Conservation (phyloP, 2,329 filamentous ascomycete genomes). For the Pseudogymnoascus sp. region DNA sequence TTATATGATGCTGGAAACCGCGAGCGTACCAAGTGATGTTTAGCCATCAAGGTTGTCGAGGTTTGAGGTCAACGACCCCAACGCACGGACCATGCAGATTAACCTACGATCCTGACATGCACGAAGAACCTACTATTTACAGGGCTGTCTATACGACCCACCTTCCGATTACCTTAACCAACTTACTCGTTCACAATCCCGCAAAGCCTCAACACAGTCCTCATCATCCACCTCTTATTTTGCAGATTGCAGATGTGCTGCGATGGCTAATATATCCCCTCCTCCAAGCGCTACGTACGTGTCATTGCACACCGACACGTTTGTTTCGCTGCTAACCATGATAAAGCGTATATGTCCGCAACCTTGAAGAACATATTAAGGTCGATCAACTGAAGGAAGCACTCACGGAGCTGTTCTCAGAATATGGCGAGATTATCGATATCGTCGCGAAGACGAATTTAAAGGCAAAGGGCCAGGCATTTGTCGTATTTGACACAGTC, state of each 20-base stretch:
- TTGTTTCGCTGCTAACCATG: constrained; percentile 22
- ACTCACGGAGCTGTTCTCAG: constrained; percentile 70
- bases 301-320: constrained; percentile 66
- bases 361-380: constrained; percentile 89
- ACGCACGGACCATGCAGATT: neutral
- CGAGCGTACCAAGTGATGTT: neutral
- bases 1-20: neutral
- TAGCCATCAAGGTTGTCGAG: constrained; percentile 7
- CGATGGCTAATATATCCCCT: neutral
- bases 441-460: constrained; percentile 84
- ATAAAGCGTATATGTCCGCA: constrained; percentile 61
- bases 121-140: neutral
- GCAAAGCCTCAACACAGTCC: neutral
- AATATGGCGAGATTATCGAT: constrained; percentile 80
- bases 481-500: constrained; percentile 80
- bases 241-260: neutral
- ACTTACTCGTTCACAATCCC: neutral
- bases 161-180: neutral
- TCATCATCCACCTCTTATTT: neutral
- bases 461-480: constrained; percentile 90
- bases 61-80: neutral
- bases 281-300: constrained; percentile 59
- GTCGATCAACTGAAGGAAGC: constrained; percentile 66
- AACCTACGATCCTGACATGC: neutral
- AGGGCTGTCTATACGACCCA: neutral